Base-by-base conservation (phyloP, 306 rosid species). In the Quercus wislizeni region DNA sequence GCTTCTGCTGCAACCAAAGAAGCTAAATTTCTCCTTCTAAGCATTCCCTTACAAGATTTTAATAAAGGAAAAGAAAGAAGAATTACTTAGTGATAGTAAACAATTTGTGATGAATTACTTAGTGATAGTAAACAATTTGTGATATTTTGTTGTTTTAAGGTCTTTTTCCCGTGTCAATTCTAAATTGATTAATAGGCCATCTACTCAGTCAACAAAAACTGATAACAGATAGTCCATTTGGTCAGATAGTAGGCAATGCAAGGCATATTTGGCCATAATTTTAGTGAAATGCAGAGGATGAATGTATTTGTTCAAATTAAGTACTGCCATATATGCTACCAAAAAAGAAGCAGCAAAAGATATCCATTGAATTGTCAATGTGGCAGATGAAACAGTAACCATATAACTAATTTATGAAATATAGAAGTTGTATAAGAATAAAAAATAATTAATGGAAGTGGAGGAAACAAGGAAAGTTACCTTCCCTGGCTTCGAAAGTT, bases 1-100 rank as follows among this genome's bases (percentile, higher is more conserved):
- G 99, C 98, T 87, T 93, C 96, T 83, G 82, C 70, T 69, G 85
- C 91, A 51, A 95, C 91, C 84, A 85, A 80, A 82, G 96, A 86
- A n/a, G 98, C 98, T 80, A 91, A 72, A 76, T 89, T 83, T 83
- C 88, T 86, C 86, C 93, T 91, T 79, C 97, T 95, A 69, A 95
- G 90, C 81, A 95, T 88, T 74, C 87, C 97, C 99, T 95, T 89
- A 43, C 55, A 70, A 83, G 87, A 78, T 71, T 69, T 74, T 69
- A 77, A 65, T 13, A 69, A 25, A 78, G 35, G n/a, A 82, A 74
- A 57, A 79, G 67, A 72, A 70, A 28, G 41, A 62, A 69, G 52
- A 25, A 64, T 67, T 55, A 64, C 23, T 64, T 55, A 41, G 55
- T 78, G 74, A 49, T 5, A 15, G 5, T 69, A 58, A 31, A 73